phyloP scores from a whole-genome alignment of 2,329 filamentous ascomycete species.

The Arthrocladium fulminans region DNA sequence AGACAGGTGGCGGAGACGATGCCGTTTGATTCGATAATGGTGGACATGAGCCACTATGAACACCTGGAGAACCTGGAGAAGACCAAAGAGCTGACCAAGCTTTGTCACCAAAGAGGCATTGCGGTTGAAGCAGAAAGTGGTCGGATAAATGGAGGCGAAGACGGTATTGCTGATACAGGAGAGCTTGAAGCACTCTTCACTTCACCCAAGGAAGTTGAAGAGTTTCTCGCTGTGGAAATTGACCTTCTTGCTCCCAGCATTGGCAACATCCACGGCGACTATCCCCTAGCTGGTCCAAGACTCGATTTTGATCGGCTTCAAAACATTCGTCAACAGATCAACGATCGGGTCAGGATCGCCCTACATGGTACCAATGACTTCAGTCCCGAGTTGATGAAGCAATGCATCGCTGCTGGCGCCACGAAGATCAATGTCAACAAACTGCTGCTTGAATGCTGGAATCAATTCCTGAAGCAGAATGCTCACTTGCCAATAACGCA shows the following conservation, averaged over 20 bases:
- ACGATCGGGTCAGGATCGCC: slow-evolving; percentile 37
- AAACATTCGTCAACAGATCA: slow-evolving; percentile 29
- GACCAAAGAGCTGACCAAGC: slow-evolving; percentile 24
- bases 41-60: slow-evolving; percentile 29
- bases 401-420: slow-evolving; percentile 46
- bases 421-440: slow-evolving; percentile 53
- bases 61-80: slow-evolving; percentile 26
- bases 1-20: slow-evolving; percentile 20
- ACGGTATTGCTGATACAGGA: slow-evolving; percentile 26
- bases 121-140: slow-evolving; percentile 28
- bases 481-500: slow-evolving; percentile 31
- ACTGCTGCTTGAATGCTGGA: slow-evolving; percentile 25
- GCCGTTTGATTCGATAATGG: slow-evolving; percentile 28
- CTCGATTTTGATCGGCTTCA: slow-evolving; percentile 22
- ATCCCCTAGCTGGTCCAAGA: slow-evolving; percentile 25
- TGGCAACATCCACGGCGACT: slow-evolving; percentile 28
- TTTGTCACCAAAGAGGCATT: slow-evolving; percentile 25
- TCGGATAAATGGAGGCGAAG: slow-evolving; percentile 28
- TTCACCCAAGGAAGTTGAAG: slow-evolving; percentile 55
- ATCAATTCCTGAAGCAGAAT: slow-evolving; percentile 34
- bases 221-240: slow-evolving; percentile 26
- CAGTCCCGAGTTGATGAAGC: slow-evolving; percentile 39
- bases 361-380: slow-evolving; percentile 53
- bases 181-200: slow-evolving; percentile 44
- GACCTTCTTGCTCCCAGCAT: slow-evolving; percentile 28